Evolutionary conservation across 352 stramenopile species (phyloP), one percentile per base, ranked within the genome.

Genomic region (Pilasporangium apinafurcum): DNA sequence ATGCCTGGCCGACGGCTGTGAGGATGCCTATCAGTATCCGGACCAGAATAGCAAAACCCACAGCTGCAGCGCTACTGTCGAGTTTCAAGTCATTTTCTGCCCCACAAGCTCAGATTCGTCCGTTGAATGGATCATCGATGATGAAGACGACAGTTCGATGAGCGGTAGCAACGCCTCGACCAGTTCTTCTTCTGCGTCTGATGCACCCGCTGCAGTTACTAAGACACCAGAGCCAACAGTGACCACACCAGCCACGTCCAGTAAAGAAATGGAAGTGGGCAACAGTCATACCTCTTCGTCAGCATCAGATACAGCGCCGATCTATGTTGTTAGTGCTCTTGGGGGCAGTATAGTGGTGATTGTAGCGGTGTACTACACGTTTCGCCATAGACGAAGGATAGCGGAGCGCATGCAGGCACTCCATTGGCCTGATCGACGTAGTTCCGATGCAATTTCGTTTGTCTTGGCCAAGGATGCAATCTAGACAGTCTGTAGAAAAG

Each of bases 11-110:
- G 62, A 77, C 27, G 67, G 65, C 12, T 90, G 78, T 37, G 43
- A 53, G 1, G 78, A 87, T 34, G 78, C 62, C 1, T 90, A 90
- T 48, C 58, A 74, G 25, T 85, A 65, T 51, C 78, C 78, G 2
- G 58, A 70, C 25, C 54, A 90, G 27, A 45, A 69, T 34, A 44
- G 20, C 28, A 86, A 86, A 53, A 86, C 68, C 10, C 62, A 78
- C 50, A 51, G 39, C 22, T 89, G 76, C 29, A 6, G 39, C 2
- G 52, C 56, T 9, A 51, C 41, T 20, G 59, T 62, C 21, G 53
- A 57, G 5, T 68, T 80, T 38, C 42, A 52, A 6, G 54, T 85
- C 37, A 65, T 60, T 24, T 84, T 84, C 53, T 84, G 71, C 22
- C 65, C 70, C 0, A 44, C 49, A 2, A 37, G 13, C 25, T 18